Evolutionary conservation across 257 asterid species (phyloP).

Genomic region (Avicennia marina): DNA sequence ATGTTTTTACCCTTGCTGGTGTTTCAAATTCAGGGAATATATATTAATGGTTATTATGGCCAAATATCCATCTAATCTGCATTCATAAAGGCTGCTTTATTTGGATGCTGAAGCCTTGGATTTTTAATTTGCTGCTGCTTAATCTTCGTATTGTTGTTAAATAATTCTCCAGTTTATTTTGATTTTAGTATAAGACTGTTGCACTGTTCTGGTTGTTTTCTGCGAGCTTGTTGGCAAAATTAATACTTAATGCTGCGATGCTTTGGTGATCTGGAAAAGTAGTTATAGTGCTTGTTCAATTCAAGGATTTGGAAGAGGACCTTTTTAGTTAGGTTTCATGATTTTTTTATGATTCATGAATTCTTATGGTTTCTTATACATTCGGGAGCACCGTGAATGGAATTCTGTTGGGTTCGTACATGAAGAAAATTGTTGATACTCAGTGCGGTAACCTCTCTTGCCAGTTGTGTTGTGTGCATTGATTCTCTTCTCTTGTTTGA

Average conservation of each 20-base stretch:
- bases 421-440: no score
- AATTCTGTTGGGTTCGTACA: no score
- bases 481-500: no score
- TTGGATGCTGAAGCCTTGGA: background rate
- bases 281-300: background rate
- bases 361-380: no score
- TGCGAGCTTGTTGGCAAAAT: background rate
- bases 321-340: no score
- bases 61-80: background rate
- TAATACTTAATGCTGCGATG: no score
- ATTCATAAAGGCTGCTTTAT: background rate
- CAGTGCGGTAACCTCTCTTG: no score
- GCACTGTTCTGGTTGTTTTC: background rate
- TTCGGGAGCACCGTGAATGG: no score
- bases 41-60: background rate
- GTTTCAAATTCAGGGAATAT: background rate
- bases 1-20: background rate
- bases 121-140: background rate
- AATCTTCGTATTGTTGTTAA: background rate
- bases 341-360: no score
- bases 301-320: no score
- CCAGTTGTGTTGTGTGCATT: no score
- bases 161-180: background rate
- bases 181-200: background rate
- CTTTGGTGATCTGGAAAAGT: no score